Evolutionary conservation across 2,329 filamentous ascomycete species (phyloP).

Genomic region (Trichoderma hamatum): DNA sequence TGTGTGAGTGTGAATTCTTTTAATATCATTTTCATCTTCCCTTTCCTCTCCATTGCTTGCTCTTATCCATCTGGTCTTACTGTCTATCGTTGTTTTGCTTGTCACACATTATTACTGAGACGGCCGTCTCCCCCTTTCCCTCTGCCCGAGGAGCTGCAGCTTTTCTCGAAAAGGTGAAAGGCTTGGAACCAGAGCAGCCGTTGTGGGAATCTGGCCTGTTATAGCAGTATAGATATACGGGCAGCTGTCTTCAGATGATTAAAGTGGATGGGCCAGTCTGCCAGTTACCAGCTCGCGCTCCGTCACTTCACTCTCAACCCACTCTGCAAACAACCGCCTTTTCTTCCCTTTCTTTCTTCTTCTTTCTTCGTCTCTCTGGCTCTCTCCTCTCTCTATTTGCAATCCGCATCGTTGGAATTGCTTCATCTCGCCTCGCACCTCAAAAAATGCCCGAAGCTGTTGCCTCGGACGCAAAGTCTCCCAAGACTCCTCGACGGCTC

Average conservation of each 20-base stretch:
- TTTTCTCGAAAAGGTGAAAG: not conserved
- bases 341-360: not conserved
- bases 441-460: conserved; percentile 35
- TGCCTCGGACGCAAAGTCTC: conserved; percentile 35
- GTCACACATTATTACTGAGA: not conserved
- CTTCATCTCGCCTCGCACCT: not conserved
- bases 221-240: not conserved
- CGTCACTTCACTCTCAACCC: conserved; percentile 6
- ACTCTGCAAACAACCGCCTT: not conserved
- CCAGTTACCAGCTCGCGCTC: not conserved
- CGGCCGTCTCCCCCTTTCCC: not conserved
- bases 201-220: not conserved
- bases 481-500: conserved; percentile 37
- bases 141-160: not conserved
- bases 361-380: conserved; percentile 4
- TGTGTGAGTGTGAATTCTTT: conserved; percentile 40
- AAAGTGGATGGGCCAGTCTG: conserved; percentile 2
- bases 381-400: not conserved
- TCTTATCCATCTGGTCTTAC: no score
- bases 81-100: not conserved
- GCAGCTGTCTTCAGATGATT: conserved; percentile 20
- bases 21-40: not conserved
- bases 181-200: not conserved
- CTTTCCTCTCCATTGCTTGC: not conserved
- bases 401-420: not conserved